These are phyloP conservation scores for Fusarium paranaense DNA, from an alignment of 2,329 filamentous ascomycete species.

Conservation along the genomic window DNA sequence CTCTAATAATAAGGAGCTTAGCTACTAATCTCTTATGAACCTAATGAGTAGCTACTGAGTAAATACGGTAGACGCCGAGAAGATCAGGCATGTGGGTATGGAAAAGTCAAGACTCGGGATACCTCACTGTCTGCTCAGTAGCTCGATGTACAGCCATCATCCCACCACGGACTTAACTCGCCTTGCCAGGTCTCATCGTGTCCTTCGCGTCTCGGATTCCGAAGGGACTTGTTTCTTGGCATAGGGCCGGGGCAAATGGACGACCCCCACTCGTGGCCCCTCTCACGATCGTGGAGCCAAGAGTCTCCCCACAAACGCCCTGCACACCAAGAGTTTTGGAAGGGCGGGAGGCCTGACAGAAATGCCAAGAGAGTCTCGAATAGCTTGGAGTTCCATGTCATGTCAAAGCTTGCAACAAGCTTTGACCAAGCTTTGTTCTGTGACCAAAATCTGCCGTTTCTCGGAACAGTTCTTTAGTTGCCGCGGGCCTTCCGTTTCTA, in stretches of 20 bases:
- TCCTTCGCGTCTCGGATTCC: not conserved
- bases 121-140: not conserved
- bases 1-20: too few species aligned
- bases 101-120: not conserved
- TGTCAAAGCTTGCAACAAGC: conserved; percentile 16
- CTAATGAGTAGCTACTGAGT: too few species aligned
- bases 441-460: conserved; percentile 8
- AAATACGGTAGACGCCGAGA: not conserved
- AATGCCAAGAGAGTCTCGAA: conserved; percentile 8
- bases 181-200: not conserved
- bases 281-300: conserved; percentile 23
- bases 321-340: conserved; percentile 20
- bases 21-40: too few species aligned
- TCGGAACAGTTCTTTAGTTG: conserved; percentile 15
- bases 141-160: not conserved
- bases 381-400: not conserved
- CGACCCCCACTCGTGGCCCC: conserved; percentile 11
- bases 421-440: conserved; percentile 20
- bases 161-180: not conserved
- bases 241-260: conserved; percentile 1
- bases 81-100: not conserved
- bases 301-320: conserved; percentile 23
- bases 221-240: conserved; percentile 3
- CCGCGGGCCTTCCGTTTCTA: conserved; percentile 9
- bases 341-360: conserved; percentile 12